phyloP scores from a whole-genome alignment of 2,329 filamentous ascomycete genomes.

The Fusarium nygamai region DNA sequence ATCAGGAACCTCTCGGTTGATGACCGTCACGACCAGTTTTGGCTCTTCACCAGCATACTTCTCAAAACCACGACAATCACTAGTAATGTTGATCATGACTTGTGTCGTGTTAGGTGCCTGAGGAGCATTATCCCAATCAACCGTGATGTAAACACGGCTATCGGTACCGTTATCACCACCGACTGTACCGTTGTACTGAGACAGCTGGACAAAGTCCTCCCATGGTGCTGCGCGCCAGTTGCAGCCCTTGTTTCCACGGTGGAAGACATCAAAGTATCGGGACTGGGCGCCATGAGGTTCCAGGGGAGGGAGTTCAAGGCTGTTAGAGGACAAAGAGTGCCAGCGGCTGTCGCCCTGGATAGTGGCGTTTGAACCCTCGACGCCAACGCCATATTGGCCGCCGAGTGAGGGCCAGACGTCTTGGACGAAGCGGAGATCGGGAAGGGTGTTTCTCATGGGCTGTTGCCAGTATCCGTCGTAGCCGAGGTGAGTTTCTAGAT shows the following conservation, averaged over 20 bases:
- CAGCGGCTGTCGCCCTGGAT: slow-evolving; percentile 57
- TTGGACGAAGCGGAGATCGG: slow-evolving; percentile 53
- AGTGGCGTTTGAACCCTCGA: slow-evolving; percentile 48
- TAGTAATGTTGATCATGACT: slow-evolving; percentile 64
- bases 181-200: slow-evolving; percentile 43
- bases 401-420: slow-evolving; percentile 67
- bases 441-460: slow-evolving; percentile 75
- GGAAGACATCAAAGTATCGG: slow-evolving; percentile 51
- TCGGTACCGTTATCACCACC: slow-evolving; percentile 46
- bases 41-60: slow-evolving; percentile 53
- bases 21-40: slow-evolving; percentile 64
- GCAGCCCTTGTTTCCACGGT: slow-evolving; percentile 45
- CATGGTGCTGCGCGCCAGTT: slow-evolving; percentile 44
- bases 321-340: slow-evolving; percentile 58
- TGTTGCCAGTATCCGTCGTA: slow-evolving; percentile 71
- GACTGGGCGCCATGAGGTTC: slow-evolving; percentile 46
- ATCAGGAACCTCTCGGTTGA: slow-evolving; percentile 57
- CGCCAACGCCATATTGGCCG: slow-evolving; percentile 48
- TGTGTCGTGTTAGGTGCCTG: slow-evolving; percentile 53
- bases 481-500: slow-evolving; percentile 61
- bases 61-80: slow-evolving; percentile 56
- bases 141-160: slow-evolving; percentile 43
- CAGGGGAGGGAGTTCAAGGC: slow-evolving; percentile 47
- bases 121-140: slow-evolving; percentile 52
- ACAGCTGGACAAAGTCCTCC: slow-evolving; percentile 49